A percentile compares a stretch with the other conserved stretches of the same genome.
Conservation (phyloP, 371 early-diverging fungal species). For the Mortierella sp. region DNA sequence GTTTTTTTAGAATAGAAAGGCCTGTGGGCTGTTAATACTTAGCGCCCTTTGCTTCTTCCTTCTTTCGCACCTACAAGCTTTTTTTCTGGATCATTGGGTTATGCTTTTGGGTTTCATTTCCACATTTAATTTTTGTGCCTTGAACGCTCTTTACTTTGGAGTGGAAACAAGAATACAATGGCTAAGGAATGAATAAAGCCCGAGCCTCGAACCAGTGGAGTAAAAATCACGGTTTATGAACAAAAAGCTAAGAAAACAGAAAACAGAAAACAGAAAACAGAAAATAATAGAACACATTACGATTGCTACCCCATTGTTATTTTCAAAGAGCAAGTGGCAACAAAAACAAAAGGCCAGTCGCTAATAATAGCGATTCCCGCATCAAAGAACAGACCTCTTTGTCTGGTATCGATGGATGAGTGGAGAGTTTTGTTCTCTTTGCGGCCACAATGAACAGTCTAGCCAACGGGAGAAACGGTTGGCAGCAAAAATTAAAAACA, state of each 20-base stretch:
- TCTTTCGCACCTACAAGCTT: not conserved
- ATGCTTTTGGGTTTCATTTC: not conserved
- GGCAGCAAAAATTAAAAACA: not conserved
- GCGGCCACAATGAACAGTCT: not conserved
- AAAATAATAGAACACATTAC: not conserved
- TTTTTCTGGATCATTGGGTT: not conserved
- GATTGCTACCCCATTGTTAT: not conserved
- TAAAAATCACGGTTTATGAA: not conserved
- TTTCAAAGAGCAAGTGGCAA: not conserved
- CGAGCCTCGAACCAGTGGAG: not conserved
- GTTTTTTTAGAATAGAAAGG: not conserved
- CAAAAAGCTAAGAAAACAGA: not conserved
- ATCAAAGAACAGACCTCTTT: not conserved
- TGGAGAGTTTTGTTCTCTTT: not conserved
- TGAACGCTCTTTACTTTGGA: not conserved
- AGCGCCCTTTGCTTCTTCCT: not conserved
- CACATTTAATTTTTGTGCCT: not conserved
- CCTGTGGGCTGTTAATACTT: not conserved
- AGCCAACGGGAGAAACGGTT: not conserved
- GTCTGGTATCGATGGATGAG: not conserved
- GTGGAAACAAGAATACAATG: not conserved
- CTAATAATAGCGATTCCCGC: constrained; percentile 1
- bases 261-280: not conserved
- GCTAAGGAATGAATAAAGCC: not conserved
- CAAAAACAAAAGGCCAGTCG: not conserved